phyloP scores from a whole-genome alignment of 306 rosid species.

The Ammopiptanthus mongolicus region DNA sequence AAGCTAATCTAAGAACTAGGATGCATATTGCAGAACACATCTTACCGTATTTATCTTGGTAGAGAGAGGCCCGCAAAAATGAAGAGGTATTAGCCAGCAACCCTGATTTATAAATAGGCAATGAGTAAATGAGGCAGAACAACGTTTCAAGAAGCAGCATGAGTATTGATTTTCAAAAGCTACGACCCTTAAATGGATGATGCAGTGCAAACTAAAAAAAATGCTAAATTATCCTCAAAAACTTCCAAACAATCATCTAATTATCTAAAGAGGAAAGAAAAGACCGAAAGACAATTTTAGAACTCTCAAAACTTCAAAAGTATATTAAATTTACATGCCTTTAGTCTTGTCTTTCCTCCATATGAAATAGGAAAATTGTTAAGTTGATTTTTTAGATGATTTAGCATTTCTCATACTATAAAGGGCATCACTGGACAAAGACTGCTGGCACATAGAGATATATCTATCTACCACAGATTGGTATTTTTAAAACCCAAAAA shows the following conservation, averaged over 20 bases:
- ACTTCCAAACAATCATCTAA: neutral
- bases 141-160: conserved; percentile 25
- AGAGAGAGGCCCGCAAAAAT: conserved; percentile 25
- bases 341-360: conserved; percentile 8
- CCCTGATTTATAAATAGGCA: conserved; percentile 30
- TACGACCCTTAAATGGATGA: conserved; percentile 47
- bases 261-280: neutral
- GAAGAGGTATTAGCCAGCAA: conserved; percentile 26
- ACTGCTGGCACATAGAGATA: conserved; percentile 45
- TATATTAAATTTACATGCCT: conserved; percentile 1
- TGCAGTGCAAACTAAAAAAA: neutral
- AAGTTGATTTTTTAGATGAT: neutral
- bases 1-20: conserved; percentile 15
- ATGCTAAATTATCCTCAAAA: neutral
- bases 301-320: neutral
- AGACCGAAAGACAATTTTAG: neutral
- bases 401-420: conserved; percentile 31
- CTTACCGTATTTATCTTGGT: conserved; percentile 27
- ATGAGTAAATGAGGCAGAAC: conserved; percentile 25
- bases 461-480: conserved; percentile 50
- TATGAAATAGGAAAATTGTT: neutral
- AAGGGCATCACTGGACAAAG: conserved; percentile 41
- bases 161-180: conserved; percentile 33
- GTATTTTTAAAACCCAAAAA: conserved; percentile 18
- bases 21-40: neutral